Percentiles rank a stretch among this genome's conserved stretches.
Evolutionary conservation across 1,284 basidiomycete species (phyloP).

Genomic region (Papiliotrema flavescens): DNA sequence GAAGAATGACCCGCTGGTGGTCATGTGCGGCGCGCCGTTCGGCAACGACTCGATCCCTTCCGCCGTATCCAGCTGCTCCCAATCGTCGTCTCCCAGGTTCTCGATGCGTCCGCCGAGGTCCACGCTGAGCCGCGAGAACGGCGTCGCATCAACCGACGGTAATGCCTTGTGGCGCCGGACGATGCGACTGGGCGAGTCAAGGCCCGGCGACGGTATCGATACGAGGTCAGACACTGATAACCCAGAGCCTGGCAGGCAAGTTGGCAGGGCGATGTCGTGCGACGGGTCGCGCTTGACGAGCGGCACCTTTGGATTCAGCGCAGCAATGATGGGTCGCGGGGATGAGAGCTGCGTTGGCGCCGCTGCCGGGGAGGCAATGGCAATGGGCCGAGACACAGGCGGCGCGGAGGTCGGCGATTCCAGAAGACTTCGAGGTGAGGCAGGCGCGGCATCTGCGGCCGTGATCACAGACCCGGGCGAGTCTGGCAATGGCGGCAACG

Average conservation of each 20-base stretch:
- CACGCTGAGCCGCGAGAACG: constrained; percentile 31
- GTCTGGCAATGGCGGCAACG: too few species aligned
- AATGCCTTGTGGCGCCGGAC: constrained; percentile 20
- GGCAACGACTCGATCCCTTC: constrained; percentile 11
- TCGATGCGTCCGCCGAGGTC: constrained; percentile 39
- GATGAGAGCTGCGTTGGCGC: background rate
- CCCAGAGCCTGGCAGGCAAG: constrained; percentile 24
- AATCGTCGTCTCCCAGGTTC: constrained; percentile 39
- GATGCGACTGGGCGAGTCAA: constrained; percentile 12
- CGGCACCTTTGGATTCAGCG: background rate
- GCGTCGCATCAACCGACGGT: constrained; percentile 17
- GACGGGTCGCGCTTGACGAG: background rate
- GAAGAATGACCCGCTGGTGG: constrained; percentile 8
- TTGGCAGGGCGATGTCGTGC: constrained; percentile 14
- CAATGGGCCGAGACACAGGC: background rate
- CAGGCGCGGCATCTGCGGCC: background rate
- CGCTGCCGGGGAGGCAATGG: background rate
- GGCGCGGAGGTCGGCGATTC: background rate
- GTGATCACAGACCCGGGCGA: background rate
- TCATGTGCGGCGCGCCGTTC: constrained; percentile 20
- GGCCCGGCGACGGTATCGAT: constrained; percentile 20
- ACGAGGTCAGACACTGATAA: constrained; percentile 32
- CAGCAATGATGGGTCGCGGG: constrained; percentile 7
- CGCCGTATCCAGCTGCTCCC: constrained; percentile 28
- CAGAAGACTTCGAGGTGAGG: background rate